A percentile compares a stretch with the other conserved stretches of the same genome.
phyloP scores from a whole-genome alignment of 78 protist genomes.

The Cavenderia fasciculata region DNA sequence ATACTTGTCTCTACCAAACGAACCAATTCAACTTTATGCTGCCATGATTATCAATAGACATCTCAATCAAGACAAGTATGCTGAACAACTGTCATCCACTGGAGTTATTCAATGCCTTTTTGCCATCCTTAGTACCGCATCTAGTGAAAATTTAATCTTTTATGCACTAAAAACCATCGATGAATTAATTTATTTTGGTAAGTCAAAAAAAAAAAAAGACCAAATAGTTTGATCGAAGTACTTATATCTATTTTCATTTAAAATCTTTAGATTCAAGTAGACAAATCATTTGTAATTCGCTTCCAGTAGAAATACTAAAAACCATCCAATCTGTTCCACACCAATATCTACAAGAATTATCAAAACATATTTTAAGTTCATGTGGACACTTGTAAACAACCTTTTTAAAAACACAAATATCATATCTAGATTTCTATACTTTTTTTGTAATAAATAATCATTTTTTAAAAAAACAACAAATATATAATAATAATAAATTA shows the following conservation, averaged over 20 bases:
- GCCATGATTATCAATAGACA: conserved; percentile 39
- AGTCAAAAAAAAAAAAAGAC: not conserved
- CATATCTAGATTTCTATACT: not conserved
- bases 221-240: not conserved
- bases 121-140: conserved; percentile 26
- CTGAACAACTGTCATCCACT: not conserved
- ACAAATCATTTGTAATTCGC: not conserved
- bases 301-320: conserved; percentile 38
- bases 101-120: conserved; percentile 9
- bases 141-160: conserved; percentile 54
- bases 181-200: conserved; percentile 31
- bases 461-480: not conserved
- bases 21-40: conserved; percentile 10
- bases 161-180: conserved; percentile 33
- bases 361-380: conserved; percentile 13
- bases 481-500: not conserved
- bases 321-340: conserved; percentile 44
- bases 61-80: not conserved
- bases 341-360: conserved; percentile 9
- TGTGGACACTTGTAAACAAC: not conserved
- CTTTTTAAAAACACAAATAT: not conserved
- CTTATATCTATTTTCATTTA: not conserved
- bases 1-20: conserved; percentile 9
- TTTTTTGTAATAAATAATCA: no score
- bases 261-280: conserved; percentile 13